Conservation (phyloP, 257 asterid species). For the Parsonsia alboflavescens region DNA sequence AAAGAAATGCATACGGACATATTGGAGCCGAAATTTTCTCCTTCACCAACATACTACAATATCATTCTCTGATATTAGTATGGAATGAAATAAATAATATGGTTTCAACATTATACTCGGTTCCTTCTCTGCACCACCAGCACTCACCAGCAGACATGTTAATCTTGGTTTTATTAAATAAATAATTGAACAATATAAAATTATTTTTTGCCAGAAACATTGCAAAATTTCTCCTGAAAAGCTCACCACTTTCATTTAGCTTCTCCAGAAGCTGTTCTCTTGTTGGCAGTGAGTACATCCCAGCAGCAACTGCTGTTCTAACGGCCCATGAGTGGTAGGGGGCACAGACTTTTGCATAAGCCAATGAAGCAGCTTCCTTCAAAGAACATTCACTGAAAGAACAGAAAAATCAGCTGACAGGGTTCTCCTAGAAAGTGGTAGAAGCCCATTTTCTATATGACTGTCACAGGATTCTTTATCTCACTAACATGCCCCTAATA, state of each 20-base stretch:
- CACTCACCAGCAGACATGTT: not conserved
- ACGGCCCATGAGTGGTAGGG: constrained; percentile 94
- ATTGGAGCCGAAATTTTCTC: not conserved
- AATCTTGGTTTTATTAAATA: not conserved
- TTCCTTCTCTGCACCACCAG: not conserved
- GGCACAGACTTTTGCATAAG: constrained; percentile 81
- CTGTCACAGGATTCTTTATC: not conserved
- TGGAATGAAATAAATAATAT: too few relatives aligned
- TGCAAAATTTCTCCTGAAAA: not conserved
- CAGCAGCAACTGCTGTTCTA: constrained; percentile 91
- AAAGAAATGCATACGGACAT: not conserved
- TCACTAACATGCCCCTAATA: not conserved
- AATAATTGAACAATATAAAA: too few relatives aligned
- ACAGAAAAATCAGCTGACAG: not conserved
- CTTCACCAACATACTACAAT: not conserved
- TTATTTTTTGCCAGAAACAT: not conserved
- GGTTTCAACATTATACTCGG: not conserved
- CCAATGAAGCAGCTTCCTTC: constrained; percentile 77
- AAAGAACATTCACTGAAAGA: constrained; percentile 50
- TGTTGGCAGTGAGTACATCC: constrained; percentile 94
- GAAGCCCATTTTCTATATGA: not conserved
- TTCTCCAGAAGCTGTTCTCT: constrained; percentile 74
- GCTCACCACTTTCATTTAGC: constrained; percentile 76
- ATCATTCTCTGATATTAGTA: not conserved
- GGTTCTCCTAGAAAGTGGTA: not conserved